A percentile compares a stretch with the other conserved stretches of the same genome.
Conservation (phyloP, 768 basidiomycete species). For the Tulasnella sp. region DNA sequence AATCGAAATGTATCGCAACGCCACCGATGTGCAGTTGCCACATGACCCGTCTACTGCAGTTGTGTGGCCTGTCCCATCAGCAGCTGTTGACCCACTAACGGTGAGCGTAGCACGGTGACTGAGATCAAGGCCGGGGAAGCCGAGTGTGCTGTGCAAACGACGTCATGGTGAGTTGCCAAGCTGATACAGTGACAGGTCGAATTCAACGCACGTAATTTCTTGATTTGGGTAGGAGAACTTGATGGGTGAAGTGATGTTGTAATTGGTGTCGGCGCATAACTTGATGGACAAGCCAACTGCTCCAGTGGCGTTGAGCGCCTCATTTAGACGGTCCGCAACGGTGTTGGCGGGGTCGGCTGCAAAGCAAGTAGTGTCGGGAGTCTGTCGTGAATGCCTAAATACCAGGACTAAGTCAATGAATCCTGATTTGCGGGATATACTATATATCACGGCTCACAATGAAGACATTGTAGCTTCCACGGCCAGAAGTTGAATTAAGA, state of each 20-base stretch:
- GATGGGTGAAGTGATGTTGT: conserved; percentile 55
- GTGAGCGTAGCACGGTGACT: conserved; percentile 52
- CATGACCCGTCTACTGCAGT: conserved; percentile 64
- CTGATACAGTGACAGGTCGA: too few relatives aligned
- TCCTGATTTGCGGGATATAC: too few relatives aligned
- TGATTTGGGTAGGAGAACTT: conserved; percentile 55
- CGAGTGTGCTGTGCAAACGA: conserved; percentile 34
- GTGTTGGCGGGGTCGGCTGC: conserved; percentile 41
- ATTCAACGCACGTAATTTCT: conserved; percentile 46
- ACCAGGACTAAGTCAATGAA: too few relatives aligned
- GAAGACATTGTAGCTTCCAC: too few relatives aligned
- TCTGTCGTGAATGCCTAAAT: not conserved
- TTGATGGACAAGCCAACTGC: conserved; percentile 46
- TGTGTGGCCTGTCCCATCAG: conserved; percentile 54
- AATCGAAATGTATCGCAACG: conserved; percentile 64
- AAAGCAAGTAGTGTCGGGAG: conserved; percentile 34
- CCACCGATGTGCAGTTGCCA: conserved; percentile 43
- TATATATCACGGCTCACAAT: too few relatives aligned
- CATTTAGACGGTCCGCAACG: conserved; percentile 52
- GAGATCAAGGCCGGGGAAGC: conserved; percentile 49
- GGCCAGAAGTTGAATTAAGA: too few relatives aligned
- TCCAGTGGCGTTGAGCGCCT: conserved; percentile 51
- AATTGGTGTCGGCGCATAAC: conserved; percentile 53
- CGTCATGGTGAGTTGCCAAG: too few relatives aligned
- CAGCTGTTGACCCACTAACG: conserved; percentile 47